Evolutionary conservation across 352 stramenopile genomes (phyloP), one percentile per base, ranked within the genome.

Genomic region (Globisporangium recalcitrans): DNA sequence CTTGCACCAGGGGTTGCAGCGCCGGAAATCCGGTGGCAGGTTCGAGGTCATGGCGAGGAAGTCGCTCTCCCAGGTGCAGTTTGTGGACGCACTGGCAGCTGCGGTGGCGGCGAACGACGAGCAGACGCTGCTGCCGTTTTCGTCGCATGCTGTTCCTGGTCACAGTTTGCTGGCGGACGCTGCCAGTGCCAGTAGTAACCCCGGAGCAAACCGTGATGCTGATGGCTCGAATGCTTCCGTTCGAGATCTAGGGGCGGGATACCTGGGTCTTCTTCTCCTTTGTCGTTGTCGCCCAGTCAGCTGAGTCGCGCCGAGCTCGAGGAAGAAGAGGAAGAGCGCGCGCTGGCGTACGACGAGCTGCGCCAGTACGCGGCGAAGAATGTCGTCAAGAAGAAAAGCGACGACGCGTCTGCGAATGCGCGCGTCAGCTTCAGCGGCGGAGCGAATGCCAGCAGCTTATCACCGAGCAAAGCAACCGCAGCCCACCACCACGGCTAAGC

Each of bases 321-420:
- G 13, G 79, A 78, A 9, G 82, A 88, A 5, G 82, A 91, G 36
- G 82, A 85, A 10, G 82, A 91, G 32, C 75, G 80, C 63, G 75
- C 77, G 26, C 78, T 88, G 38, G 90, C 80, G 4, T 89, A 91
- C 68, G 78, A 89, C 19, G 80, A 91, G 54, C 74, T 91, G n/a
- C 77, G 72, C 13, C 65, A 69, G n/a, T 85, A 84, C 8, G 82
- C 82, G 9, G 72, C 62, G n/a, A 84, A 80, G 47, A 80, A 85
- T 53, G 71, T 73, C 21, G 78, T 77, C 34, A 73, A 73, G 51
- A 65, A 44, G 22, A 69, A 62, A 29, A 69, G 60, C 46, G 64
- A 66, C 32, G 64, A 64, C 10, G 24, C 26, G 5, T n/a, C 48
- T 34, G 14, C 26, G 6, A 40, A 3, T 5, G 2, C 27, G 10